Conservation (phyloP, 2,329 filamentous ascomycete species). For the Pyrenochaeta sp. region DNA sequence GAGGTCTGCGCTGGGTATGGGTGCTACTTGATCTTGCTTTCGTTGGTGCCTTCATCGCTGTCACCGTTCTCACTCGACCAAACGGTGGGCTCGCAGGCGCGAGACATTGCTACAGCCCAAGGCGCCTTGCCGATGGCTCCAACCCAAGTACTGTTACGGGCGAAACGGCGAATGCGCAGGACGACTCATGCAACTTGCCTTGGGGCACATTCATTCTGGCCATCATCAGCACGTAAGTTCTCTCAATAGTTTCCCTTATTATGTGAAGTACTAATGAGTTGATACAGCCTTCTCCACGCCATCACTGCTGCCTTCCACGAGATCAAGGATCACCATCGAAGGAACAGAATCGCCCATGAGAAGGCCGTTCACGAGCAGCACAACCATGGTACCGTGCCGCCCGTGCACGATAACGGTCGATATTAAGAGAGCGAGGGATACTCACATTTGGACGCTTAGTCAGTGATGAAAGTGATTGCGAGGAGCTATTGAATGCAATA, state of each 20-base stretch:
- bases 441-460: not conserved
- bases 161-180: slow-evolving; percentile 18
- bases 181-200: slow-evolving; percentile 51
- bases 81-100: slow-evolving; percentile 46
- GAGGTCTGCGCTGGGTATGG: slow-evolving; percentile 51
- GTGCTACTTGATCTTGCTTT: slow-evolving; percentile 49
- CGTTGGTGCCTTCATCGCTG: slow-evolving; percentile 56
- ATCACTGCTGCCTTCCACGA: slow-evolving; percentile 55
- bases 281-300: slow-evolving; percentile 53
- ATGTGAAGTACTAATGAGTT: not conserved
- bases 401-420: not conserved
- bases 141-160: slow-evolving; percentile 18
- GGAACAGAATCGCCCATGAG: slow-evolving; percentile 20
- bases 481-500: not conserved
- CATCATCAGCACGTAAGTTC: slow-evolving; percentile 57
- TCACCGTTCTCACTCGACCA: slow-evolving; percentile 52
- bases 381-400: not conserved
- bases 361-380: slow-evolving; percentile 15
- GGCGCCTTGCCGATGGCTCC: slow-evolving; percentile 10
- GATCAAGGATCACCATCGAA: slow-evolving; percentile 35
- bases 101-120: slow-evolving; percentile 40
- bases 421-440: not conserved
- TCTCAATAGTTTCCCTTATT: too few species aligned
- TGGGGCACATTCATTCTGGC: slow-evolving; percentile 57
- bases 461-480: not conserved